These are phyloP conservation scores for Epicoccum nigrum DNA, from an alignment of 2,329 filamentous ascomycete genomes.

Conservation along the genomic window DNA sequence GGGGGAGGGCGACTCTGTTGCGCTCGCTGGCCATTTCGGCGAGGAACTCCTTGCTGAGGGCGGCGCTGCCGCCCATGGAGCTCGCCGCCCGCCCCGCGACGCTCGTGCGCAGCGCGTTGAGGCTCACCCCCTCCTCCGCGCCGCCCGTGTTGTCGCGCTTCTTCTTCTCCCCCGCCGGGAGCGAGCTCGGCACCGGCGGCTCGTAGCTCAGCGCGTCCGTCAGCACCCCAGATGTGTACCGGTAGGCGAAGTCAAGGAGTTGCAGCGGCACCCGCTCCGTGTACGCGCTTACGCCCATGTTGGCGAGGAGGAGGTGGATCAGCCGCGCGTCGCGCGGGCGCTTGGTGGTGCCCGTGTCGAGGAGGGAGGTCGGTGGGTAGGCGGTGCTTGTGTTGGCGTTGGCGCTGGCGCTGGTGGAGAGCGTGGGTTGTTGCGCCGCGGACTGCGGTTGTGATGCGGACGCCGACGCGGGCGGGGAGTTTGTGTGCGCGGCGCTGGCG, in stretches of 20 bases:
- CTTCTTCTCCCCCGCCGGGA: constrained; percentile 22
- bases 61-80: constrained; percentile 40
- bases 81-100: constrained; percentile 68
- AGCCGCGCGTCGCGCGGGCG: constrained; percentile 80
- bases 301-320: constrained; percentile 78
- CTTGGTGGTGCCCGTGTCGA: constrained; percentile 43
- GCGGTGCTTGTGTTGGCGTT: constrained; percentile 32
- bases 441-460: constrained; percentile 29
- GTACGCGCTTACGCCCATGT: constrained; percentile 79
- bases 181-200: constrained; percentile 26
- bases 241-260: constrained; percentile 85
- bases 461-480: constrained; percentile 40
- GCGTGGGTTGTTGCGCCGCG: constrained; percentile 20
- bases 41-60: constrained; percentile 75
- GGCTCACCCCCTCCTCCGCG: constrained; percentile 58
- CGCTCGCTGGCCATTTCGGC: constrained; percentile 65
- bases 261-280: constrained; percentile 82
- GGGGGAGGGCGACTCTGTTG: constrained; percentile 53
- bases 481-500: constrained; percentile 35
- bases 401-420: constrained; percentile 10
- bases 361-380: constrained; percentile 43
- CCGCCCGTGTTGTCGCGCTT: constrained; percentile 34
- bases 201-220: constrained; percentile 61
- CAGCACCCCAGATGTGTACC: constrained; percentile 75
- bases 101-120: constrained; percentile 74